Base-by-base conservation (phyloP, 352 stramenopile genomes). In the Globisporangium heterothallicum region DNA sequence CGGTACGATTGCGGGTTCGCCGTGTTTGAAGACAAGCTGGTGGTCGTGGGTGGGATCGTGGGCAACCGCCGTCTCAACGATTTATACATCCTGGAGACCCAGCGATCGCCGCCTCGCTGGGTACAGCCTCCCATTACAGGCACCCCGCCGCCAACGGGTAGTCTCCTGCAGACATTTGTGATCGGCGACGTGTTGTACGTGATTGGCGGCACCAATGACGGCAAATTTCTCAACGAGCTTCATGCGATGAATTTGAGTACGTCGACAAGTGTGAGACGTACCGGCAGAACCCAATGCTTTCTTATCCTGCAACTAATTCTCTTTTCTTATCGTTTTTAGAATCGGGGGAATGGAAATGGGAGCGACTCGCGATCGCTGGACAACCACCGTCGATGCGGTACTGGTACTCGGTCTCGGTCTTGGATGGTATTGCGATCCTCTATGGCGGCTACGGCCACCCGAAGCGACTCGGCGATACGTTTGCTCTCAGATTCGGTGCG, bases 1-100 rank as follows among this genome's bases (percentile, higher is more conserved):
- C 74, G 74, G 13, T 84, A 84, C 41, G 74, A 84, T 55, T 82
- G 61, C 32, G 74, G 74, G n/a, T 59, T 79, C 24, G 53, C 74
- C 5, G 63, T 78, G 18, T 71, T 72, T 49, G 61, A 49, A 14
- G 65, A 49, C 26, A 52, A 52, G 22, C 59, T 84, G 42, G 69
- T 84, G 53, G 71, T 84, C n/a, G 74, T 84, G 24, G 74, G 74
- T 34, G 74, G 74, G 9, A 80, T 84, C 32, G 74, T 82, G 14
- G 74, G 63, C 58, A 80, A 82, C 42, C 53, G 74, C 12, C 71
- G 74, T 4, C 36, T 74, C 34, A 84, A 84, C 48, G 74, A 84
- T 41, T 27, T 84, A 48, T 64, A 82, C 25, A 34, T 68, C 19
- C 54, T 82, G 34, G 71, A 84, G 52, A 52, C 76, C 14, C 50